A percentile compares a stretch with the other conserved stretches of the same genome.
Evolutionary conservation across 2,329 filamentous ascomycete genomes (phyloP).

Genomic region (Fusarium equiseti): DNA sequence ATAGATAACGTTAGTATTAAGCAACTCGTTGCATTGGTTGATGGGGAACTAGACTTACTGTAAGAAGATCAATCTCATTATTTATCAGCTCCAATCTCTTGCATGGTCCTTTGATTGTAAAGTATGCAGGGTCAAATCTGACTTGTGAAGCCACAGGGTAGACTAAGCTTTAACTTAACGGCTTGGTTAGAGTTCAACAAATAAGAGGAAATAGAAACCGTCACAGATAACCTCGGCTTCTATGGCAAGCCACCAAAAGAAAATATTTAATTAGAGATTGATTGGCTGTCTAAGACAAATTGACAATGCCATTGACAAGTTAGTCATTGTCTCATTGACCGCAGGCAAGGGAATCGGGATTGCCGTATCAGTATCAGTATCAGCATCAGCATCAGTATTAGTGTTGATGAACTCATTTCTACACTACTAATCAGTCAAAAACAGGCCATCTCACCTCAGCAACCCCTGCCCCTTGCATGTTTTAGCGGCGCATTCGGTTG

Average conservation of each 20-base stretch:
- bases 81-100: not conserved
- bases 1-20: not conserved
- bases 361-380: not conserved
- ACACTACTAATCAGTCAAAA: not conserved
- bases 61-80: not conserved
- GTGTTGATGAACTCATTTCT: conserved; percentile 22
- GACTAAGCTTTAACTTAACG: not conserved
- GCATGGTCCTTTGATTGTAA: not conserved
- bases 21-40: not conserved
- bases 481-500: conserved; percentile 11
- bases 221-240: not conserved
- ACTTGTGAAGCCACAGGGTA: not conserved
- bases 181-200: not conserved
- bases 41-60: not conserved
- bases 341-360: conserved; percentile 8
- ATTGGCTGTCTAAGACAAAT: conserved; percentile 18
- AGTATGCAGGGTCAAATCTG: conserved; percentile 3
- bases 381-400: not conserved
- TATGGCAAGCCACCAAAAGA: conserved; percentile 13
- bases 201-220: not conserved
- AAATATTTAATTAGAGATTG: conserved; percentile 12
- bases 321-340: not conserved
- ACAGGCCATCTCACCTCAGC: conserved; percentile 4
- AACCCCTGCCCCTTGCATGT: conserved; percentile 15
- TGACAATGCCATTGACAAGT: conserved; percentile 15